Conservation (phyloP, 176 grass and related monocot genomes). For the Triticum monococcum region DNA sequence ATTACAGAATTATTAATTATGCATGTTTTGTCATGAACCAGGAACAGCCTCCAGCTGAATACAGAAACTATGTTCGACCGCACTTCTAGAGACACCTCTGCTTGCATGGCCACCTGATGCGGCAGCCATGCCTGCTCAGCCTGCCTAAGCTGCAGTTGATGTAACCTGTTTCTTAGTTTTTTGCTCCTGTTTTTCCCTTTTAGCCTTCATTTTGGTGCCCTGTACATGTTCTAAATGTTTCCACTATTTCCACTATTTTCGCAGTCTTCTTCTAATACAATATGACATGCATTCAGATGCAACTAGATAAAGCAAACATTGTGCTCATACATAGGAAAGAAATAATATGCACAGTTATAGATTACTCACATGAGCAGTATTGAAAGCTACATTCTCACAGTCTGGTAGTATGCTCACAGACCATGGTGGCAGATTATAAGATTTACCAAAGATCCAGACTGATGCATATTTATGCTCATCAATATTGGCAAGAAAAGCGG, state of each 20-base stretch:
- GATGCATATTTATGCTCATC: slow-evolving; percentile 82
- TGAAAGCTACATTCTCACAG: slow-evolving; percentile 83
- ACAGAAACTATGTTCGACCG: not conserved
- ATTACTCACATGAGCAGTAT: slow-evolving; percentile 75
- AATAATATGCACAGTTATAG: not conserved
- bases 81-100: not conserved
- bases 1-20: not conserved
- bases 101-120: not conserved
- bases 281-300: not conserved
- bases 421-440: slow-evolving; percentile 83
- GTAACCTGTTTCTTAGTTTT: not conserved
- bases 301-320: not conserved
- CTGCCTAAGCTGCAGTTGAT: not conserved
- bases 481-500: slow-evolving; percentile 94
- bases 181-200: not conserved
- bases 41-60: not conserved
- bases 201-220: not conserved
- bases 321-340: slow-evolving; percentile 26
- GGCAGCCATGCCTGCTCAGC: not conserved
- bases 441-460: slow-evolving; percentile 76
- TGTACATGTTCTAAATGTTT: not conserved
- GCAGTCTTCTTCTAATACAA: slow-evolving; percentile 3
- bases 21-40: slow-evolving; percentile 7
- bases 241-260: not conserved
- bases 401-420: slow-evolving; percentile 97